Base-by-base conservation (phyloP, 441 rosid species). In the Aleurites moluccanus region DNA sequence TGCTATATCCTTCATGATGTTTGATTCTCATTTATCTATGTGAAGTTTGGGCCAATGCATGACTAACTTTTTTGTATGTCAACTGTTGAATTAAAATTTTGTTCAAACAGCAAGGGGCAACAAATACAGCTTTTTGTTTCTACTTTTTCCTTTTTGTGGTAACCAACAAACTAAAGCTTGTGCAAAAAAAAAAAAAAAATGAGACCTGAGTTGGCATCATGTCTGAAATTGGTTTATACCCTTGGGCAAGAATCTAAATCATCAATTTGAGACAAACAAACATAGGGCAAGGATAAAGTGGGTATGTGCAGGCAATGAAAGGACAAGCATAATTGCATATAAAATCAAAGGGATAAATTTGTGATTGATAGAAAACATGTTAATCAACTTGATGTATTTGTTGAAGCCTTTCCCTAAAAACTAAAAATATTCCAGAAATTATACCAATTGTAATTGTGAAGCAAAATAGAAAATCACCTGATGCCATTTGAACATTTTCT, bases 401-500 rank as follows among this genome's bases (percentile, higher is more conserved):
- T 44, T 6, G 44, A 11, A 38, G 38, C 15, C 28, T 15, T 40
- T 1, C 38, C 25, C 10, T 50, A 47, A 6, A 28, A 52, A 25
- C 38, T 66, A 55, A 73, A 53, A 10, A 7, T 42, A 42, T n/a
- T 42, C 9, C 60, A 30, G 21, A 45, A 70, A 64, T 6, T 40
- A 61, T 67, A 44, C 2, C 42, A 44, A 25, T 40, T 38, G 62
- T 20, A 30, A 27, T 20, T 62, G 18, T n/a, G 67, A 21, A 40
- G 35, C 0, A 66, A 69, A 71, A 63, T n/a, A 63, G 60, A 69
- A 76, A 62, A 78, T 87, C 67, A 93, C 98, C 73, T 72, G 98
- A 96, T 76, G 98, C 98, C 85, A 92, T 71, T 86, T 88, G 94
- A 70, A 92, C 93, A 87, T 91, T 89, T 59, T 96, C 98, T 33